Base-by-base conservation (phyloP, 345 rosid species). In the Geranium rotundifolium region DNA sequence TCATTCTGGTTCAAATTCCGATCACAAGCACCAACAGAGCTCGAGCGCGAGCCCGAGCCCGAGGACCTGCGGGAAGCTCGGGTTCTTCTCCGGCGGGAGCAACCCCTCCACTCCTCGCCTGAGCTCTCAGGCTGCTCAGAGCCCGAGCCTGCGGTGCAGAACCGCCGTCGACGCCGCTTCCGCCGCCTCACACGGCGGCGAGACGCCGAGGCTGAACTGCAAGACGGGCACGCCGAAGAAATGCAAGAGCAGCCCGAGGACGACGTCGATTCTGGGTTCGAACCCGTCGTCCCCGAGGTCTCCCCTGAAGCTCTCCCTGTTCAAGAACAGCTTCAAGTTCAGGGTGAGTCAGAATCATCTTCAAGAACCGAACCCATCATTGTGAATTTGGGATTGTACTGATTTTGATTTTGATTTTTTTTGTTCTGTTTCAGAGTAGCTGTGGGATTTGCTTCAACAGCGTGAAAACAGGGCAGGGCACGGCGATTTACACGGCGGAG, bases 401-500 rank as follows among this genome's bases (percentile, higher is more conserved):
- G 29, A 57, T 60, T 31, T 3, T 54, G 54, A 17, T 27, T 54
- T 56, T 17, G 29, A 29, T 4, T 29, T 19, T 27, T 17, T 30
- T 17, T 46, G 29, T 56, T 15, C 7, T 54, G 6, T 34, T 63
- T 68, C 83, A 84, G 85, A 84, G 76, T 65, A 80, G 81, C 71
- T 91, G 98, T 20, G 92, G 89, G 57, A 76, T 91, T 54, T 91
- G 96, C 69, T 72, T 74, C 71, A 82, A 78, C 78, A 81, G 86
- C 65, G 90, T 87, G 72, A 85, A 79, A 74, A 80, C 84, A 4
- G 92, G 89, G n/a, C 84, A 87, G 63, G 96, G 90, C 4, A 82
- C 87, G 17, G 92, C 92, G 7, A 84, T 86, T 20, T 87, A 84
- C 75, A 91, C 96, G 29, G 96, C 96, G 12, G 98, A 89, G 67